phyloP scores from a whole-genome alignment of 2,329 filamentous ascomycete species.

The Penicillium polonicum region DNA sequence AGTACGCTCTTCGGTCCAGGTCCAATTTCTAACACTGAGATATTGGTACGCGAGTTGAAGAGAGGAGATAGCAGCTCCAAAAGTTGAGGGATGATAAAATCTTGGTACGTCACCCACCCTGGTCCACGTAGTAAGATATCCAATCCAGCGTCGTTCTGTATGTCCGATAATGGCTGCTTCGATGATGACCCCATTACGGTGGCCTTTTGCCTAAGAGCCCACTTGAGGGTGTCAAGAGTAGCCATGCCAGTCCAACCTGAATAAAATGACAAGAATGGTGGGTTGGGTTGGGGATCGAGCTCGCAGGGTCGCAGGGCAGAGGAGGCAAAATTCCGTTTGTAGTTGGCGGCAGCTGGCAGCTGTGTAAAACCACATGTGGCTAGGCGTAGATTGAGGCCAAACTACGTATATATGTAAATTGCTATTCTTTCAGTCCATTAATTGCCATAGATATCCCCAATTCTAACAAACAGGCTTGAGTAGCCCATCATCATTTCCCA shows the following conservation, averaged over 20 bases:
- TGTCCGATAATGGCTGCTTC: conserved; percentile 31
- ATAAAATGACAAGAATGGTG: not conserved
- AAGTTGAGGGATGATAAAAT: conserved; percentile 50
- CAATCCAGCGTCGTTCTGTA: conserved; percentile 52
- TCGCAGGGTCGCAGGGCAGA: no score
- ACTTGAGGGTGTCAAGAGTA: conserved; percentile 49
- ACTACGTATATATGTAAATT: not conserved
- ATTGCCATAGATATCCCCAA: not conserved
- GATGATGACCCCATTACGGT: not conserved
- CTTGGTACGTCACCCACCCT: conserved; percentile 40
- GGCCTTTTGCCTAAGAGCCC: conserved; percentile 18
- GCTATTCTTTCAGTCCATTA: not conserved
- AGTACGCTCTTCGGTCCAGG: conserved; percentile 59
- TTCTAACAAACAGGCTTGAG: not conserved
- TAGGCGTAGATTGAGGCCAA: not conserved
- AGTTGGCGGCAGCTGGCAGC: not conserved
- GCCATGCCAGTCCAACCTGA: conserved; percentile 34
- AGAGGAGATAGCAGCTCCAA: conserved; percentile 44
- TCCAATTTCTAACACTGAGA: conserved; percentile 61
- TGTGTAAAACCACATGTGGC: not conserved
- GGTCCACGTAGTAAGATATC: conserved; percentile 40
- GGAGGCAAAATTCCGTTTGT: not conserved
- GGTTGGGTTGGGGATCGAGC: not conserved
- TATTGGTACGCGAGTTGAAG: conserved; percentile 38
- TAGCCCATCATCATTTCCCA: no score